Conservation (phyloP, 805 yeast species). For the Monosporozyma unispora region DNA sequence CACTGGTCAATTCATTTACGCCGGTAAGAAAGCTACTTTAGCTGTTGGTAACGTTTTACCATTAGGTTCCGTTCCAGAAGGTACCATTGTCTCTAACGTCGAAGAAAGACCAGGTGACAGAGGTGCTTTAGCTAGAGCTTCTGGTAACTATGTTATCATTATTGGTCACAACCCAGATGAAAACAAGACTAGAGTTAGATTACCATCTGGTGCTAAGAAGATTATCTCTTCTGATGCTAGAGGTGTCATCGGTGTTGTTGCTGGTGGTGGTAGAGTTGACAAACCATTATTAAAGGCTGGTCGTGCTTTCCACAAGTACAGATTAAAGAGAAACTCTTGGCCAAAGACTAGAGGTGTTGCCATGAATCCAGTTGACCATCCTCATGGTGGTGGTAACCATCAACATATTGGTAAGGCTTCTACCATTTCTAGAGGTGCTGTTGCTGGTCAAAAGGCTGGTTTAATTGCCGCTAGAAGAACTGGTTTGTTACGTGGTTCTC, state of each 20-base stretch:
- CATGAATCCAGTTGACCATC: constrained; percentile 99
- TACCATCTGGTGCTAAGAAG: constrained; percentile 99
- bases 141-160: constrained; percentile 98
- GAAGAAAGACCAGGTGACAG: constrained; percentile 99
- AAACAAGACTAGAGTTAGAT: constrained; percentile 97
- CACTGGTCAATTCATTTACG: constrained; percentile 98
- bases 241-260: constrained; percentile 99
- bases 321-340: constrained; percentile 99
- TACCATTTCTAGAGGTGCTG: constrained; percentile 98
- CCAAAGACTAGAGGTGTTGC: constrained; percentile 99
- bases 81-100: constrained; percentile 97
- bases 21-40: constrained; percentile 97
- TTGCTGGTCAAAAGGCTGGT: constrained; percentile 99
- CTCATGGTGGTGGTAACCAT: constrained; percentile 99
- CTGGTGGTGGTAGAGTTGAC: constrained; percentile 99
- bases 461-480: constrained; percentile 99
- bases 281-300: constrained; percentile 99
- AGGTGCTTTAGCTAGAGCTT: constrained; percentile 99
- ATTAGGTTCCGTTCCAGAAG: constrained; percentile 95
- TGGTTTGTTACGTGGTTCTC: constrained; percentile 99
- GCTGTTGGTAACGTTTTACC: constrained; percentile 97
- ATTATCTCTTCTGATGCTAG: constrained; percentile 90
- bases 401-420: constrained; percentile 99
- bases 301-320: constrained; percentile 99
- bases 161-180: constrained; percentile 99